Evolutionary conservation across 2,329 filamentous ascomycete species (phyloP).

Genomic region (Furcasterigmium sp.): DNA sequence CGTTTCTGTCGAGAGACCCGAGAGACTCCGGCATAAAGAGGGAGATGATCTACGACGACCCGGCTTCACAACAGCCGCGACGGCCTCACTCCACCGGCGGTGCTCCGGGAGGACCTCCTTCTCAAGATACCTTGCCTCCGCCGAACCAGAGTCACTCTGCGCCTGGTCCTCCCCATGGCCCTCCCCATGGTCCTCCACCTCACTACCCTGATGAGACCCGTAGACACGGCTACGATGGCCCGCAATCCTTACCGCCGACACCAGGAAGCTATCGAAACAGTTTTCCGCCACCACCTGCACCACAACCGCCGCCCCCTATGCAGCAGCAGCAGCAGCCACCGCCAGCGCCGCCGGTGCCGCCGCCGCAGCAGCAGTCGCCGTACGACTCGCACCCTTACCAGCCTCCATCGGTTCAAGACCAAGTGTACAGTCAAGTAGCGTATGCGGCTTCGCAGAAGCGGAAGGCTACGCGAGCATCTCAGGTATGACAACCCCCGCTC

Average conservation of each 20-base stretch:
- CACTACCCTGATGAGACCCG: slow-evolving; percentile 41
- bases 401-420: slow-evolving; percentile 25
- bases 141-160: slow-evolving; percentile 15
- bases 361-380: slow-evolving; percentile 18
- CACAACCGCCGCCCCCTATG: slow-evolving; percentile 29
- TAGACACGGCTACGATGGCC: slow-evolving; percentile 49
- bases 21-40: slow-evolving; percentile 53
- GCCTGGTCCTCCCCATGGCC: slow-evolving; percentile 1
- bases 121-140: slow-evolving; percentile 27
- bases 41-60: slow-evolving; percentile 46
- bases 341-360: slow-evolving; percentile 25
- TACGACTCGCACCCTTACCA: slow-evolving; percentile 31
- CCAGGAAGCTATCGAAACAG: slow-evolving; percentile 35
- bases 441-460: slow-evolving; percentile 48
- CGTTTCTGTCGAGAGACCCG: slow-evolving; percentile 40
- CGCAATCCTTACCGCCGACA: slow-evolving; percentile 37
- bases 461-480: slow-evolving; percentile 61
- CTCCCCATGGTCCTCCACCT: slow-evolving; percentile 18
- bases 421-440: slow-evolving; percentile 33
- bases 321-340: slow-evolving; percentile 25
- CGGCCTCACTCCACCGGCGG: slow-evolving; percentile 47
- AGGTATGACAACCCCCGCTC: slow-evolving; percentile 35
- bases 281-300: slow-evolving; percentile 34
- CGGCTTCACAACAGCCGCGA: slow-evolving; percentile 36
- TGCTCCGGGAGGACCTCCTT: slow-evolving; percentile 27